phyloP scores from a whole-genome alignment of 2,329 filamentous ascomycete genomes.

The Xylariaceae sp. region DNA sequence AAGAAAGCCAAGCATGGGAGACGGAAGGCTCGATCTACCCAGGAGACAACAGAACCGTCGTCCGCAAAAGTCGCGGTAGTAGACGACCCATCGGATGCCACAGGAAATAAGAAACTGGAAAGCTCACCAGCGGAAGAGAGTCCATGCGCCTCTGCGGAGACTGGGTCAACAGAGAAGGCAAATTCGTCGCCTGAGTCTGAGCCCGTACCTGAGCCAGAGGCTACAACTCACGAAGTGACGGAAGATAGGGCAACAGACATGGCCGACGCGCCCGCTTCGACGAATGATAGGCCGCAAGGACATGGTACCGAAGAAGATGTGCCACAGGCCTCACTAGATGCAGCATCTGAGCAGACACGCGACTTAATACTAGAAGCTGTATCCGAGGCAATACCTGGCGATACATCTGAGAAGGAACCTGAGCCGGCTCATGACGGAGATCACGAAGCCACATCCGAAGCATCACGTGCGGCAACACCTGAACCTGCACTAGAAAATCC shows the following conservation, averaged over 20 bases:
- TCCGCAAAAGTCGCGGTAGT: constrained; percentile 1
- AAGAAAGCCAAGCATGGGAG: constrained; percentile 15
- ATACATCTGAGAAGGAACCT: not conserved
- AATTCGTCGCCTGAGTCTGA: constrained; percentile 11
- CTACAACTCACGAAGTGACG: constrained; percentile 10
- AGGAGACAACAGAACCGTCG: constrained; percentile 5
- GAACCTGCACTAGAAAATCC: not conserved
- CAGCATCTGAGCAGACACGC: not conserved
- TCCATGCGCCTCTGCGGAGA: not conserved
- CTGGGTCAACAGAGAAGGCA: constrained; percentile 10
- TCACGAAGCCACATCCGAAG: not conserved
- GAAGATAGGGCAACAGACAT: constrained; percentile 7
- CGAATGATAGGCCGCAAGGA: not conserved
- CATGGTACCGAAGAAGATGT: constrained; percentile 1
- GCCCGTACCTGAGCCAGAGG: constrained; percentile 6
- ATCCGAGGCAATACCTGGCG: not conserved
- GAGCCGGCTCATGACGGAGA: not conserved
- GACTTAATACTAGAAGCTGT: not conserved
- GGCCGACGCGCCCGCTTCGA: not conserved
- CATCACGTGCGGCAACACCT: not conserved
- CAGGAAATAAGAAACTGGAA: constrained; percentile 8
- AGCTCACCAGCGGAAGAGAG: constrained; percentile 4
- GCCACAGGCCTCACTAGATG: not conserved
- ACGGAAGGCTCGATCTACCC: constrained; percentile 5
- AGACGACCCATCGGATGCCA: constrained; percentile 9